phyloP scores from a whole-genome alignment of 306 rosid genomes.

The Bauhinia variegata region DNA sequence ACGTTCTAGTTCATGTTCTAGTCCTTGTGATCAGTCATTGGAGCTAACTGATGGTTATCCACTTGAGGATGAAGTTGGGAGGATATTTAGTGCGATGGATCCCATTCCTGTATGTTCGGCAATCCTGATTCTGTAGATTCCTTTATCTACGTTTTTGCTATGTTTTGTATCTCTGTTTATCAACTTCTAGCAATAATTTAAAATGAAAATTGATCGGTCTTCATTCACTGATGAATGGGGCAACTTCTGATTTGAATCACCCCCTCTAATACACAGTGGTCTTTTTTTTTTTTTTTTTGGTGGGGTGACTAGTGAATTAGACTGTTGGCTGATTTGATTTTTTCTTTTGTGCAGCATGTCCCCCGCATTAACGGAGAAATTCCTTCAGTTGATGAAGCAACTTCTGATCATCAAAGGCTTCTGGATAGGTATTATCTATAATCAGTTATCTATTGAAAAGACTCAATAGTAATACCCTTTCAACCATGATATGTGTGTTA shows the following conservation, averaged over 20 bases:
- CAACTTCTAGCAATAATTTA: constrained; percentile 13
- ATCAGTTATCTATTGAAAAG: constrained; percentile 1
- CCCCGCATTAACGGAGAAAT: constrained; percentile 91
- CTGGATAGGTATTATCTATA: constrained; percentile 62
- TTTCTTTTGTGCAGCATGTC: constrained; percentile 63
- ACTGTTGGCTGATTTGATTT: too few species aligned
- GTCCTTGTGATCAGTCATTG: constrained; percentile 49
- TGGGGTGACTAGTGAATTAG: too few species aligned
- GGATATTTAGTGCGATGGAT: constrained; percentile 64
- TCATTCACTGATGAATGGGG: background rate
- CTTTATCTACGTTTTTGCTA: background rate
- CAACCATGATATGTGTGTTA: constrained; percentile 18
- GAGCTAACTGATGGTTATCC: constrained; percentile 51
- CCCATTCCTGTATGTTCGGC: constrained; percentile 73
- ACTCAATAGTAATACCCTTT: constrained; percentile 8
- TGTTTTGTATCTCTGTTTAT: constrained; percentile 22
- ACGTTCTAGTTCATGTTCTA: constrained; percentile 65
- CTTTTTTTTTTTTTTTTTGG: background rate
- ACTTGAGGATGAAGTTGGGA: constrained; percentile 61
- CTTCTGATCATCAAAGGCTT: constrained; percentile 93
- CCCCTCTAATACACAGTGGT: background rate
- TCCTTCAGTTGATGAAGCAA: constrained; percentile 87
- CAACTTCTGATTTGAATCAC: constrained; percentile 19
- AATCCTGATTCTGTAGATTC: constrained; percentile 30
- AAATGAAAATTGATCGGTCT: background rate